These are phyloP conservation scores for Gnetum montanum DNA, from an alignment of 75 land plant genomes.

Conservation along the genomic window DNA sequence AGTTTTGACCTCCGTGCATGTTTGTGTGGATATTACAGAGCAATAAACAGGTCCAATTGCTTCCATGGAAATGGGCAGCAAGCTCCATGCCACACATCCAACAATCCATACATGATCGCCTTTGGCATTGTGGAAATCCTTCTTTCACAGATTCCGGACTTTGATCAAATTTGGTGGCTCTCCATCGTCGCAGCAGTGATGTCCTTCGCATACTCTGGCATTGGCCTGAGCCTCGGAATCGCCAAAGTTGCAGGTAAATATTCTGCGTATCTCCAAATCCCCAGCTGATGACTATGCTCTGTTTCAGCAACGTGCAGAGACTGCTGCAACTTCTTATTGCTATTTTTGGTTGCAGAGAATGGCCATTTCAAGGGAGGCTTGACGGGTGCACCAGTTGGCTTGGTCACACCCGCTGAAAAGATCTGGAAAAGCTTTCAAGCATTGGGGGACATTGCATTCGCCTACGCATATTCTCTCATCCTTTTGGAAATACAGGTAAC, in stretches of 20 bases:
- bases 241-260: slow-evolving; percentile 35
- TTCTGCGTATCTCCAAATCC: not conserved
- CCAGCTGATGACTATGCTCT: not conserved
- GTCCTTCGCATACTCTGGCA: slow-evolving; percentile 58
- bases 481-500: slow-evolving; percentile 68
- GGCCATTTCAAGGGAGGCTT: slow-evolving; percentile 39
- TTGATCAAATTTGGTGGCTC: slow-evolving; percentile 50
- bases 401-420: slow-evolving; percentile 36
- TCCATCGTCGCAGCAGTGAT: slow-evolving; percentile 54
- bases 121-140: slow-evolving; percentile 36
- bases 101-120: slow-evolving; percentile 40
- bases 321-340: not conserved
- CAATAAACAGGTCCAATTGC: slow-evolving; percentile 44
- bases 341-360: slow-evolving; percentile 14
- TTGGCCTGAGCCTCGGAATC: slow-evolving; percentile 44
- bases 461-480: slow-evolving; percentile 55
- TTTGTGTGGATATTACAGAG: slow-evolving; percentile 15
- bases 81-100: slow-evolving; percentile 27
- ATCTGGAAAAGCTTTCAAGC: slow-evolving; percentile 71
- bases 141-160: slow-evolving; percentile 54
- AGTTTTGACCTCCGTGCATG: not conserved
- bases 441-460: slow-evolving; percentile 66
- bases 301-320: not conserved
- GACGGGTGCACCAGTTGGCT: slow-evolving; percentile 50
- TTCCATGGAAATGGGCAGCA: slow-evolving; percentile 23